phyloP scores from a whole-genome alignment of 805 yeast genomes.

The Wickerhamiella siamensis region DNA sequence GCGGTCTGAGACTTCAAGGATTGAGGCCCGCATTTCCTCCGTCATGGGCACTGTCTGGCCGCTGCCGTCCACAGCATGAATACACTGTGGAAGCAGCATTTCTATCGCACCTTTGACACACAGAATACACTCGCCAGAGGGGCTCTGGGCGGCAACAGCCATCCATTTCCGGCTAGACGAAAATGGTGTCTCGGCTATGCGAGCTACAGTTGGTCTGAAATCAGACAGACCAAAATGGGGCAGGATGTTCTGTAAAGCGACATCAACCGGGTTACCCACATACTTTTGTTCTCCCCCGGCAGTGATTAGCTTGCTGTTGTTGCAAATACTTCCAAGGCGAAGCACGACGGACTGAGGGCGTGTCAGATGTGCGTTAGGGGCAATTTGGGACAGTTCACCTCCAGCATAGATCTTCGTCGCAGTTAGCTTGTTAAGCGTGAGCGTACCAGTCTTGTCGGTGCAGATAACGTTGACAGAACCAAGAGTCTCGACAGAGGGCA shows the following conservation, averaged over 20 bases:
- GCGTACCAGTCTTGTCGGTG: constrained; percentile 36
- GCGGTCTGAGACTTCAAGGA: constrained; percentile 41
- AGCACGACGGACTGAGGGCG: constrained; percentile 15
- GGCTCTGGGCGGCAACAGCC: constrained; percentile 66
- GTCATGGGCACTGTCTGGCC: constrained; percentile 50
- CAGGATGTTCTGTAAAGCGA: constrained; percentile 70
- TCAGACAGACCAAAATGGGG: constrained; percentile 53
- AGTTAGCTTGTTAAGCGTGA: constrained; percentile 36
- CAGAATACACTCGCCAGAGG: constrained; percentile 34
- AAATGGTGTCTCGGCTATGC: constrained; percentile 68
- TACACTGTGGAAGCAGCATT: constrained; percentile 46
- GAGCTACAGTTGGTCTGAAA: constrained; percentile 41
- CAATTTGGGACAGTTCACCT: constrained; percentile 1
- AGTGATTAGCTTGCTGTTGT: constrained; percentile 28
- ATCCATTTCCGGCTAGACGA: constrained; percentile 73
- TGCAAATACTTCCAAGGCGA: constrained; percentile 24
- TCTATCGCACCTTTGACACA: constrained; percentile 89
- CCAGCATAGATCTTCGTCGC: constrained; percentile 15
- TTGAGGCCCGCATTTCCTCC: constrained; percentile 32
- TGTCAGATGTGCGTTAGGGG: constrained; percentile 8
- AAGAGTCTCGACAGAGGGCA: constrained; percentile 73
- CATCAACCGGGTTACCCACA: constrained; percentile 90
- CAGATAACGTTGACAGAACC: constrained; percentile 44
- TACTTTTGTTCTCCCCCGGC: constrained; percentile 59
- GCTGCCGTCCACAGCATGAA: constrained; percentile 40